Evolutionary conservation across 2,329 filamentous ascomycete genomes (phyloP), one percentile per base, ranked within the genome.

Genomic region (Penicillium sumatraense): DNA sequence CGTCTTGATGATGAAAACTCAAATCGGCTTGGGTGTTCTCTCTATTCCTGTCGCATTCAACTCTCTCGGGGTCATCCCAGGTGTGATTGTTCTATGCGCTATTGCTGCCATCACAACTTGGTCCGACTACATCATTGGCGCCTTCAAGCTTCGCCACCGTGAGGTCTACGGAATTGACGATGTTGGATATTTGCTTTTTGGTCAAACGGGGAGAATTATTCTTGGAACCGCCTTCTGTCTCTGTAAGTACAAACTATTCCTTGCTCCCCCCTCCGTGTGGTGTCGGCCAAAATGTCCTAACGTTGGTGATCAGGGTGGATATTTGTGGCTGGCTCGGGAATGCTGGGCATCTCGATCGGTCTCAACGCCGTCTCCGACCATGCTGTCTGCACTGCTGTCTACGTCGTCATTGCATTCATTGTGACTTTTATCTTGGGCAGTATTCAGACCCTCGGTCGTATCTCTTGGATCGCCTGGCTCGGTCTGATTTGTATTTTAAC

Each of bases 91-190:
- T 23, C 68, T 83, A 6, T 35, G 73, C 3, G 52, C 61, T 2
- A 73, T 82, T 24, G 75, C 70, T 1, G 55, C 26, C 18, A 79
- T 81, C 58, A 81, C 79, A 0, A 78, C 76, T 2, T 82, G 80
- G 80, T 80, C 78, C 2, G 71, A 74, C 49, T 81, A 79, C 57
- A 78, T 81, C 21, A 70, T 82, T 10, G 80, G 63, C 2, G 45
- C 50, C 3, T 85, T 85, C 71, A 85, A 85, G 62, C 60, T 83
- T 27, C 71, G 74, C 13, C 82, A 84, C 62, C 78, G 79, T 1
- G 75, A 83, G 56, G 81, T 85, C 3, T 83, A 85, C 61, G 80
- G 79, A 49, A 84, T 85, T 71, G 82, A 83, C 38, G 83, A 85
- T 58, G 82, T 81, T 0, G 83, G 83, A 14, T 70, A 36, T 23